A percentile compares a stretch with the other conserved stretches of the same genome.
These are phyloP conservation scores for Sphaerulina populicola DNA, from an alignment of 2,329 filamentous ascomycete genomes.

Conservation along the genomic window DNA sequence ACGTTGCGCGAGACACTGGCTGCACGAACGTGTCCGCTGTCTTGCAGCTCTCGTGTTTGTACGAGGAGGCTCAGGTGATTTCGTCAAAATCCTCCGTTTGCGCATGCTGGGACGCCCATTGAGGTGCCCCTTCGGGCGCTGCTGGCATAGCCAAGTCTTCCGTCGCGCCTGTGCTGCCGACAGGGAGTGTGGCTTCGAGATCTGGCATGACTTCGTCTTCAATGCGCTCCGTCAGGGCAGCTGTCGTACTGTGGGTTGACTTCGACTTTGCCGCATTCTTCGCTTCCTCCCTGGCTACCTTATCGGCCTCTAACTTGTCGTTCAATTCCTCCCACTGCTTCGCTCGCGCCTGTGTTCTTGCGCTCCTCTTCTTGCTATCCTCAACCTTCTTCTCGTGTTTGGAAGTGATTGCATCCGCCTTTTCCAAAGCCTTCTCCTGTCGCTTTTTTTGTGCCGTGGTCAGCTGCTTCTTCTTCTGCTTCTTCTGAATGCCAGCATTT, in stretches of 20 bases:
- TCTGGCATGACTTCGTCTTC: slow-evolving; percentile 16
- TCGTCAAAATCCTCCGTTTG: slow-evolving; percentile 14
- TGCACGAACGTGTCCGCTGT: background rate
- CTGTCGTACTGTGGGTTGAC: background rate
- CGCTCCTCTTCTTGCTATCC: slow-evolving; percentile 45
- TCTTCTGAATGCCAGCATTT: slow-evolving; percentile 61
- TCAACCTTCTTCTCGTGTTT: slow-evolving; percentile 49
- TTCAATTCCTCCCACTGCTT: slow-evolving; percentile 32
- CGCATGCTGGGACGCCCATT: slow-evolving; percentile 15
- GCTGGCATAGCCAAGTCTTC: background rate
- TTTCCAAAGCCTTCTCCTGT: slow-evolving; percentile 48
- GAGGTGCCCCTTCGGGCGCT: slow-evolving; percentile 7
- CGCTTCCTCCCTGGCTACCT: slow-evolving; percentile 11
- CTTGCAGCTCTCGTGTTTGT: background rate
- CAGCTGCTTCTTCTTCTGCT: slow-evolving; percentile 49
- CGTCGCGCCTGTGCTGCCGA: slow-evolving; percentile 1
- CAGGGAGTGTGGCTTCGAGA: background rate
- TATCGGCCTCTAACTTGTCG: slow-evolving; percentile 19
- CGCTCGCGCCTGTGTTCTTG: slow-evolving; percentile 33
- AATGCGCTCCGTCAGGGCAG: slow-evolving; percentile 2
- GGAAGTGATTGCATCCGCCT: slow-evolving; percentile 47
- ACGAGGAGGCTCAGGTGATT: slow-evolving; percentile 5
- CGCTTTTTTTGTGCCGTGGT: slow-evolving; percentile 48
- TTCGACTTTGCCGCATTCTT: slow-evolving; percentile 10
- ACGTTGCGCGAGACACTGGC: background rate